These are phyloP conservation scores for Salix udensis DNA, from an alignment of 345 rosid species.

Conservation along the genomic window DNA sequence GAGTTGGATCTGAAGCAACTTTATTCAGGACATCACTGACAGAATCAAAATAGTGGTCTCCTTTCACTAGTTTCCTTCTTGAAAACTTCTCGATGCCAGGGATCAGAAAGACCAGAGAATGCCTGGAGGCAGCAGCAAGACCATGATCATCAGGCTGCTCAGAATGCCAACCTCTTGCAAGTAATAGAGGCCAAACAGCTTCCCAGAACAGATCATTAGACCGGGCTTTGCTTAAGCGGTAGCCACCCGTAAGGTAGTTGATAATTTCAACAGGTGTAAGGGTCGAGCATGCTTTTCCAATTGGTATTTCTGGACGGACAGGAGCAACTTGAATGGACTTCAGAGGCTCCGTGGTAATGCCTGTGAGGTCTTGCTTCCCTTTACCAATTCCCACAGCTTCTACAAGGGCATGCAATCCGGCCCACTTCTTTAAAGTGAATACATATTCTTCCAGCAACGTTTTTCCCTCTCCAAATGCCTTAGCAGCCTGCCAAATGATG, in stretches of 20 bases:
- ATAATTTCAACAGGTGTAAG: slow-evolving; percentile 43
- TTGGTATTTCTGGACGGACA: slow-evolving; percentile 38
- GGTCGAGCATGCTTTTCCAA: slow-evolving; percentile 46
- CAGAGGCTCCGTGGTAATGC: slow-evolving; percentile 37
- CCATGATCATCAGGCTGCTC: slow-evolving; percentile 47
- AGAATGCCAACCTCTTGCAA: slow-evolving; percentile 58
- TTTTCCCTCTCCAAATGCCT: slow-evolving; percentile 54
- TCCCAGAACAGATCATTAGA: slow-evolving; percentile 57
- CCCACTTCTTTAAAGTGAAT: slow-evolving; percentile 34
- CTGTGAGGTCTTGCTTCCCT: slow-evolving; percentile 47
- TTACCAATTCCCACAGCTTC: slow-evolving; percentile 46
- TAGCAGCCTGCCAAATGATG: slow-evolving; percentile 39
- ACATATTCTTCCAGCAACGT: slow-evolving; percentile 41
- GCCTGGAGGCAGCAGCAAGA: slow-evolving; percentile 27
- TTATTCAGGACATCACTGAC: slow-evolving; percentile 59
- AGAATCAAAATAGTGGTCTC: slow-evolving; percentile 58
- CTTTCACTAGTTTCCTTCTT: slow-evolving; percentile 48
- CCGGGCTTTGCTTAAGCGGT: slow-evolving; percentile 49
- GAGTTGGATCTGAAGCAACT: slow-evolving; percentile 60
- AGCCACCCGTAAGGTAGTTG: slow-evolving; percentile 45
- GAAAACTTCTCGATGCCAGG: slow-evolving; percentile 52
- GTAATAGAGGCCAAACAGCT: slow-evolving; percentile 59
- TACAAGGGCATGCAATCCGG: slow-evolving; percentile 31
- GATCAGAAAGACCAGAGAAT: slow-evolving; percentile 40
- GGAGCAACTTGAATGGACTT: slow-evolving; percentile 26